These are phyloP conservation scores for Powellomyces hirtus DNA, from an alignment of 192 early-diverging fungal species.

Conservation along the genomic window DNA sequence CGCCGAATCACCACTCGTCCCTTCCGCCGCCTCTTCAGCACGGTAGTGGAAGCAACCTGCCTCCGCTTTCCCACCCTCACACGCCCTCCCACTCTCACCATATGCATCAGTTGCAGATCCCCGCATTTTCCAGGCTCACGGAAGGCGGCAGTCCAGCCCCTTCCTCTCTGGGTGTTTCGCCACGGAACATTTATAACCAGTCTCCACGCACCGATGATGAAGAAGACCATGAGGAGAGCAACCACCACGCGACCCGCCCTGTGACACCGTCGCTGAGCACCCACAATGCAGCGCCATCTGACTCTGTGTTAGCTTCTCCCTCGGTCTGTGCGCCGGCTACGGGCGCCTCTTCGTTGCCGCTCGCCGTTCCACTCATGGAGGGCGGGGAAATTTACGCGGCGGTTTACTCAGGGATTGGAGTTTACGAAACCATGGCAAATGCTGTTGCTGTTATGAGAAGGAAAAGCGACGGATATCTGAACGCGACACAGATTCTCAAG, in stretches of 20 bases:
- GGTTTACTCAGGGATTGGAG: conserved; percentile 90
- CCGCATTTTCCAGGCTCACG: neutral
- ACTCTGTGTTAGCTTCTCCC: neutral
- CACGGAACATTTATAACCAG: conserved; percentile 23
- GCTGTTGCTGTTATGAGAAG: conserved; percentile 70
- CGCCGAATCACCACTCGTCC: too few species aligned
- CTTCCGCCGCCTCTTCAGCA: too few species aligned
- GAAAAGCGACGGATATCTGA: conserved; percentile 85
- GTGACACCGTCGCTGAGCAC: neutral
- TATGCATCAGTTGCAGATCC: neutral
- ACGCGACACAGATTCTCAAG: conserved; percentile 98
- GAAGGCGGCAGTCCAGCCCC: too few species aligned
- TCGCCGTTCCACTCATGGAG: neutral
- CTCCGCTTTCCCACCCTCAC: too few species aligned
- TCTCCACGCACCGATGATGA: neutral
- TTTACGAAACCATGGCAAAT: conserved; percentile 90
- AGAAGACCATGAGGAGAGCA: too few species aligned
- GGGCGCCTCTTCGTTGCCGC: neutral
- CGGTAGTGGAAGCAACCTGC: too few species aligned
- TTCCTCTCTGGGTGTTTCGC: conserved; percentile 12
- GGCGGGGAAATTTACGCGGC: conserved; percentile 70
- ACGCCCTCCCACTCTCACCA: neutral
- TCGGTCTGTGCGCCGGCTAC: neutral
- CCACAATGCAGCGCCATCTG: neutral
- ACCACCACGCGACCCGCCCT: too few species aligned